Base-by-base conservation (phyloP, 768 basidiomycete species). In the Epithele typhae region DNA sequence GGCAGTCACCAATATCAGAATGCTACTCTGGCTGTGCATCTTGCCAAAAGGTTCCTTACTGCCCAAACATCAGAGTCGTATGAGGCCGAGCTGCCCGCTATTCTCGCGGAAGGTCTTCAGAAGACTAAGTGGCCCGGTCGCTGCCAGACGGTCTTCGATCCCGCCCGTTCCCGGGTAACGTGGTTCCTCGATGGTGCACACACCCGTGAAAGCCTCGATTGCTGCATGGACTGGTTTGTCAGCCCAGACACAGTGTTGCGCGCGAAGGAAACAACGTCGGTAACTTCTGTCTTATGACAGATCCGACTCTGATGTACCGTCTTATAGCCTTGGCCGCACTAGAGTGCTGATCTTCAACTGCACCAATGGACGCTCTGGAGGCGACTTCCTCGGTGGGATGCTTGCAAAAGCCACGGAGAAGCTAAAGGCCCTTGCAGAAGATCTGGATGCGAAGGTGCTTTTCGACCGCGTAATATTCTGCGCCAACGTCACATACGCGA, bases 121-220 rank as follows among this genome's bases (percentile, higher is more conserved):
- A 66, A 73, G 17, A 76, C 92, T 3, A 78, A 71, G 49, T 99
- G 96, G 95, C 94, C 96, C 9, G 96, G 95, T 11, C 80, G 96
- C 37, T 99, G 96, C 62, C 96, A 99, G 67, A 78, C 77, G 8
- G 79, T 95, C 11, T 39, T 46, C 9, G 92, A 94, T 59, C 82
- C 82, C 1, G 60, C 94, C 59, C 61, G 76, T 32, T 40, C 65
- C 1, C 58, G 64, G 14, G 72, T 77, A 6, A 86, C 78, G 3
- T 98, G 96, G 96, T 91, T 83, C 64, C 69, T 99, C 11, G 96
- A 98, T 61, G 96, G 96, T 1, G 94, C 96, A 10, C 96, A 99
- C 64, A 99, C 96, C 0, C 67, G 77, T 11, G 96, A 98, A 61
- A 96, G 92, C 59, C 71, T 99, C 23, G 74, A 78, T 36, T 92